Conservation (phyloP, 2,329 filamentous ascomycete species). For the Penicillium sp. region DNA sequence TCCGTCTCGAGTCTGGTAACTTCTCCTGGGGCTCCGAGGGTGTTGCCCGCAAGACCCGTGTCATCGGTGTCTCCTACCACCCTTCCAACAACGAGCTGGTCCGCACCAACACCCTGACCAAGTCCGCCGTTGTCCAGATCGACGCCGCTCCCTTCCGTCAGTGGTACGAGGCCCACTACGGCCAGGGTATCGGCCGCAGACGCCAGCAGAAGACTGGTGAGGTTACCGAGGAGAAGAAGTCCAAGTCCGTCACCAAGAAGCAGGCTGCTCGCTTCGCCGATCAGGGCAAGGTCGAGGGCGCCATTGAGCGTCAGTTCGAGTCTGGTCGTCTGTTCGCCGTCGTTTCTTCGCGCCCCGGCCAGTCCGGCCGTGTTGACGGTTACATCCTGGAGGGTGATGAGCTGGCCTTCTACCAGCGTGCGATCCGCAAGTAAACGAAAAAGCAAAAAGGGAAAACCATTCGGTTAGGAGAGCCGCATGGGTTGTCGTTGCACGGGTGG, state of each 20-base stretch:
- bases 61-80: constrained; percentile 98
- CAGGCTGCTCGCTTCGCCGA: constrained; percentile 83
- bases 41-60: constrained; percentile 97
- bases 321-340: constrained; percentile 96
- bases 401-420: constrained; percentile 99
- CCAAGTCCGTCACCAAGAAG: constrained; percentile 95
- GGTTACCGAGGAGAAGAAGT: constrained; percentile 77
- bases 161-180: constrained; percentile 99
- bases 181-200: constrained; percentile 83
- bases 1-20: constrained; percentile 98
- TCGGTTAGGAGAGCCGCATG: constrained; percentile 27
- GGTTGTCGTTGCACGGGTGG: constrained; percentile 40
- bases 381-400: constrained; percentile 99
- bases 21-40: constrained; percentile 99
- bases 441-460: constrained; percentile 37
- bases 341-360: constrained; percentile 88
- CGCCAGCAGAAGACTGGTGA: constrained; percentile 78
- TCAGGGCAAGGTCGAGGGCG: constrained; percentile 87
- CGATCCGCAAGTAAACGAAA: constrained; percentile 89
- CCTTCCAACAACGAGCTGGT: constrained; percentile 99
- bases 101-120: constrained; percentile 99
- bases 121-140: constrained; percentile 97
- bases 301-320: constrained; percentile 99
- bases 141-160: constrained; percentile 99
- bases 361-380: constrained; percentile 95